Evolutionary conservation across 2,329 filamentous ascomycete genomes (phyloP), one percentile per base, ranked within the genome.

Genomic region (Aquanectria penicillioides): DNA sequence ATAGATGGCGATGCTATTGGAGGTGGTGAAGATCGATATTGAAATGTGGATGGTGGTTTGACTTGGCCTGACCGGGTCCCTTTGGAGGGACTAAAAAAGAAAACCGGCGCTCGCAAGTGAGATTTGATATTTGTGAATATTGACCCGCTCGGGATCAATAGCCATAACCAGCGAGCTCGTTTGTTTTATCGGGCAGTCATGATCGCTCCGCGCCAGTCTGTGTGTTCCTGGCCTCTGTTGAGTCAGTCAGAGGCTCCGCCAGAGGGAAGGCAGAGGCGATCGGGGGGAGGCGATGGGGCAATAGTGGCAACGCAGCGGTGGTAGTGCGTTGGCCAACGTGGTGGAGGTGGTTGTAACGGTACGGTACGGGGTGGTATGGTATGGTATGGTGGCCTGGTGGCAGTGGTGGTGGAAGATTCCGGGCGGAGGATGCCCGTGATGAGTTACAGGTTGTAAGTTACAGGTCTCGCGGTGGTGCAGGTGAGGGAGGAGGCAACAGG

Each of bases 11-110:
- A 61, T 53, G 29, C 46, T 33, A 67, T 67, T 67, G 57, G 63
- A 54, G 51, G 41, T 29, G 53, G 49, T 66, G 66, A 57, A 66
- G 56, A 69, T 68, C 64, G 56, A 69, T 69, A 61, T 63, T 69
- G 64, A 57, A 54, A 55, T 20, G 49, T 41, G 49, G 49, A 44
- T 28, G 26, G 57, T 59, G 38, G 58, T 64, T 54, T 66, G 41
- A 53, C 49, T 59, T 54, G 48, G 49, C 56, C 49, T 48, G 18
- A 36, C 43, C 54, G 64, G 34, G 38, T 38, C 37, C 20, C 22
- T 36, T 29, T 41, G 31, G 37, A 15, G 46, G 29, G 44, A 18
- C 56, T 46, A 61, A 60, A 57, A 57, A 53, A 58, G 25, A 31
- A 57, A 61, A 46, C 60, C 46, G 58, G 60, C 38, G 61, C 37